Evolutionary conservation across 441 rosid genomes (phyloP).

Genomic region (Geranium incanum): DNA sequence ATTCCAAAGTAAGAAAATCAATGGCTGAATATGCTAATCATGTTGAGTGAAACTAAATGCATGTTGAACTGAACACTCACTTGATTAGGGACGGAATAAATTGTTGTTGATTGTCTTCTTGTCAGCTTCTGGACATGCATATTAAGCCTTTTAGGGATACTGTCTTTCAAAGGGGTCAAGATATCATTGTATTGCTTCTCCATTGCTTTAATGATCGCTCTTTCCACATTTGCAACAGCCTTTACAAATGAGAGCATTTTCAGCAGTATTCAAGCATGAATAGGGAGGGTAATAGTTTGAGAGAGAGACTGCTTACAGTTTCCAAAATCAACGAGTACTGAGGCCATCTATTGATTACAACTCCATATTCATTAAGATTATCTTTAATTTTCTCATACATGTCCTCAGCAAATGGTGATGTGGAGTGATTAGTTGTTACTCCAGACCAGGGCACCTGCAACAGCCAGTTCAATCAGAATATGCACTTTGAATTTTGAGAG

Average conservation of each 20-base stretch:
- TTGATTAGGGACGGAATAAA: constrained; percentile 72
- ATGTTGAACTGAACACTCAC: constrained; percentile 31
- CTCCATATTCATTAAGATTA: constrained; percentile 68
- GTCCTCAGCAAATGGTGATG: constrained; percentile 92
- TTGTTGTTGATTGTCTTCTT: constrained; percentile 70
- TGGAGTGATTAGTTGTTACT: constrained; percentile 70
- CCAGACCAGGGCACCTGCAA: constrained; percentile 88
- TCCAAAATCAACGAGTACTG: constrained; percentile 77
- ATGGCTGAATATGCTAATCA: not conserved
- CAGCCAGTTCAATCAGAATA: constrained; percentile 17
- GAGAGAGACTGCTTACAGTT: constrained; percentile 44
- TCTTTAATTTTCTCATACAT: constrained; percentile 78
- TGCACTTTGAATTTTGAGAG: constrained; percentile 5
- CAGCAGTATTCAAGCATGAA: not conserved
- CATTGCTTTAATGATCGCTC: constrained; percentile 74
- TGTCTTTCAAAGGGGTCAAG: constrained; percentile 77
- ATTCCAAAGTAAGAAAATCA: not conserved
- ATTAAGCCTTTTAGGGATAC: constrained; percentile 76
- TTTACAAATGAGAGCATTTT: constrained; percentile 25
- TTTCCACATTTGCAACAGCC: constrained; percentile 77
- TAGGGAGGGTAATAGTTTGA: not conserved
- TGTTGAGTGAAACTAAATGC: not conserved
- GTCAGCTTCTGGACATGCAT: constrained; percentile 95
- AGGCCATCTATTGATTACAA: constrained; percentile 90
- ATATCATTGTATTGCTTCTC: constrained; percentile 87